phyloP scores from a whole-genome alignment of 345 rosid species.

The Salix purpurea region DNA sequence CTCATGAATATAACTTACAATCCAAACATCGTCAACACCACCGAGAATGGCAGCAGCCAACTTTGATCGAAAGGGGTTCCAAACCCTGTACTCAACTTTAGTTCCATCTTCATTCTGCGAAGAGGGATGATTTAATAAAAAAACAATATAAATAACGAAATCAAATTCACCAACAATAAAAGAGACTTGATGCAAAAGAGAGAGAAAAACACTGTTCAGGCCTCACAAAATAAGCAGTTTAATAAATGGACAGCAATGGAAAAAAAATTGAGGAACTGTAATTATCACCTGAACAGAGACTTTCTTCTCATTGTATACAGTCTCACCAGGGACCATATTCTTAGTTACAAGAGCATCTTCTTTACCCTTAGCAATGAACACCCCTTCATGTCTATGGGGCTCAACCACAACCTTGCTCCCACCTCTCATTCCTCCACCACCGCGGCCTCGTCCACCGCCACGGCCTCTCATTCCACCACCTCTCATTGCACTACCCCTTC shows the following conservation, averaged over 20 bases:
- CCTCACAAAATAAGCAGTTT: not conserved
- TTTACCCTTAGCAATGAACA: conserved; percentile 85
- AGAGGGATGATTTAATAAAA: not conserved
- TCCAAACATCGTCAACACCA: conserved; percentile 94
- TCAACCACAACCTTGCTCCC: conserved; percentile 80
- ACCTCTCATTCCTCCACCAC: conserved; percentile 81
- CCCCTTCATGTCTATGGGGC: conserved; percentile 86
- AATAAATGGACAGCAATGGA: not conserved
- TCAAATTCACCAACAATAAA: not conserved
- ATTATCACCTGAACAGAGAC: conserved; percentile 64
- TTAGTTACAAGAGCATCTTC: conserved; percentile 92
- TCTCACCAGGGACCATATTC: conserved; percentile 86
- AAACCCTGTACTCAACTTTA: conserved; percentile 82
- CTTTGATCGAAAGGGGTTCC: conserved; percentile 99
- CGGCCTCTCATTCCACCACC: conserved; percentile 35
- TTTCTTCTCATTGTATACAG: conserved; percentile 94
- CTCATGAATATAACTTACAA: conserved; percentile 45
- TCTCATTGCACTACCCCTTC: conserved; percentile 36
- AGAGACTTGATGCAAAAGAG: not conserved
- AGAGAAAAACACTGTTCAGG: too few species aligned
- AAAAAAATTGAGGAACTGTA: not conserved
- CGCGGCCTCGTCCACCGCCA: conserved; percentile 44
- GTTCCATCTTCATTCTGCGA: conserved; percentile 83
- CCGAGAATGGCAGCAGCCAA: conserved; percentile 96
- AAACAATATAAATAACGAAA: not conserved